These are phyloP conservation scores for Botrytis squamosa DNA, from an alignment of 2,329 filamentous ascomycete species.

Conservation along the genomic window DNA sequence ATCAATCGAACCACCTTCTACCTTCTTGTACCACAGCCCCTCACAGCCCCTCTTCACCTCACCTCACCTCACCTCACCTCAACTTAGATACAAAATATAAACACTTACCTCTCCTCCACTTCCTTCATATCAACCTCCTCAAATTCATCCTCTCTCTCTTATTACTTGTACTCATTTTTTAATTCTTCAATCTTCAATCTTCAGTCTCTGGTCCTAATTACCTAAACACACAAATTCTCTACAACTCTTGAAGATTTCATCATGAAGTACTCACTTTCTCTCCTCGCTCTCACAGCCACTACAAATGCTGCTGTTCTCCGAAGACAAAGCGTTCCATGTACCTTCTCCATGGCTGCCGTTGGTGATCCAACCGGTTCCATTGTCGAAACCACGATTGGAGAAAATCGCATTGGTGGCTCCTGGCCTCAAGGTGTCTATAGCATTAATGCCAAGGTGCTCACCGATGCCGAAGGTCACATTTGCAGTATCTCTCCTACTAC, in stretches of 20 bases:
- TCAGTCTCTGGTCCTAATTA: not conserved
- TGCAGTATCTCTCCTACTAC: conserved; percentile 32
- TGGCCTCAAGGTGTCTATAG: conserved; percentile 32
- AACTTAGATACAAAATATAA: not conserved
- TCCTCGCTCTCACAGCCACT: conserved; percentile 22
- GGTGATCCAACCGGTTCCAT: conserved; percentile 30
- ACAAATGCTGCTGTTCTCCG: conserved; percentile 28
- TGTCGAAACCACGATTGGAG: conserved; percentile 30
- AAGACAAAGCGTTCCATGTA: conserved; percentile 31
- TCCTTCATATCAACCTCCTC: not conserved
- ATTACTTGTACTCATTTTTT: conserved; percentile 6
- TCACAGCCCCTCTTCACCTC: not conserved
- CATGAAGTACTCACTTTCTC: conserved; percentile 20
- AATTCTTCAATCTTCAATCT: conserved; percentile 1
- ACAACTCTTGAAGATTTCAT: conserved; percentile 10
- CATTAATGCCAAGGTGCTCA: conserved; percentile 28
- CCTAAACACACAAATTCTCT: not conserved
- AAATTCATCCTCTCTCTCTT: not conserved
- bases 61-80: not conserved
- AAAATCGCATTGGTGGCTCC: conserved; percentile 32
- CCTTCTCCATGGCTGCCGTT: conserved; percentile 32
- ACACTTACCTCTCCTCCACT: not conserved
- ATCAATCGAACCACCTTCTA: not conserved
- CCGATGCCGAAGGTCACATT: conserved; percentile 29
- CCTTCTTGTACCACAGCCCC: not conserved